phyloP scores from a whole-genome alignment of 2,329 filamentous ascomycete genomes.

The Colletotrichum orbiculare region DNA sequence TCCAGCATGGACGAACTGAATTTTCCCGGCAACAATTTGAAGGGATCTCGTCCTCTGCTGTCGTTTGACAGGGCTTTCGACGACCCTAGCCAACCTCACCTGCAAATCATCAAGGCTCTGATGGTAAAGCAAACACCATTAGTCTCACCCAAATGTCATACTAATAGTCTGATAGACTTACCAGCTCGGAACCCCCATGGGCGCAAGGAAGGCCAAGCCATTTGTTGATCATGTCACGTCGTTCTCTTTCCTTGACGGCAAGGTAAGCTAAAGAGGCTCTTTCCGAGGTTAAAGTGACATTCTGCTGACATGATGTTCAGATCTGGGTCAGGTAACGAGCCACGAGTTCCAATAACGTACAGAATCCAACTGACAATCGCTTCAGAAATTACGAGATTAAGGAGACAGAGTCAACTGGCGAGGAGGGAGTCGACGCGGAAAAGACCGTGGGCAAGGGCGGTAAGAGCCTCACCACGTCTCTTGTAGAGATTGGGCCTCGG shows the following conservation, averaged over 20 bases:
- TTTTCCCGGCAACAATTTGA: slow-evolving; percentile 96
- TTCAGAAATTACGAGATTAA: slow-evolving; percentile 82
- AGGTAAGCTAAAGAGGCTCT: slow-evolving; percentile 49
- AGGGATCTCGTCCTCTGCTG: slow-evolving; percentile 89
- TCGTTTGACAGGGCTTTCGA: slow-evolving; percentile 90
- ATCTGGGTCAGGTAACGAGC: slow-evolving; percentile 79
- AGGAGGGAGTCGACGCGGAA: slow-evolving; percentile 43
- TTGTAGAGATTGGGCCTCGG: slow-evolving; percentile 93
- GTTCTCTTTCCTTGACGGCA: slow-evolving; percentile 90
- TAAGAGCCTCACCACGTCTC: slow-evolving; percentile 79
- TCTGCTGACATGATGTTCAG: no score
- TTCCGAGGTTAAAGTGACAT: no score
- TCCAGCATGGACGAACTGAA: slow-evolving; percentile 93
- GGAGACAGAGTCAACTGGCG: slow-evolving; percentile 48
- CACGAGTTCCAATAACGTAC: no score
- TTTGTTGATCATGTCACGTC: slow-evolving; percentile 96
- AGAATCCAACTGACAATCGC: neutral
- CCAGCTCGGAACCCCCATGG: slow-evolving; percentile 87
- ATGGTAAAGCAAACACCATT: no score
- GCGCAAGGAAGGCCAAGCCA: slow-evolving; percentile 89
- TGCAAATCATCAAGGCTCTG: neutral
- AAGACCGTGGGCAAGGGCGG: slow-evolving; percentile 53
- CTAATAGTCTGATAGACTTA: slow-evolving; percentile 86
- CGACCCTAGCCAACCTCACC: slow-evolving; percentile 75
- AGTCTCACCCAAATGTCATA: slow-evolving; percentile 70